phyloP scores from a whole-genome alignment of 768 basidiomycete species.

The Naganishia kalamii region DNA sequence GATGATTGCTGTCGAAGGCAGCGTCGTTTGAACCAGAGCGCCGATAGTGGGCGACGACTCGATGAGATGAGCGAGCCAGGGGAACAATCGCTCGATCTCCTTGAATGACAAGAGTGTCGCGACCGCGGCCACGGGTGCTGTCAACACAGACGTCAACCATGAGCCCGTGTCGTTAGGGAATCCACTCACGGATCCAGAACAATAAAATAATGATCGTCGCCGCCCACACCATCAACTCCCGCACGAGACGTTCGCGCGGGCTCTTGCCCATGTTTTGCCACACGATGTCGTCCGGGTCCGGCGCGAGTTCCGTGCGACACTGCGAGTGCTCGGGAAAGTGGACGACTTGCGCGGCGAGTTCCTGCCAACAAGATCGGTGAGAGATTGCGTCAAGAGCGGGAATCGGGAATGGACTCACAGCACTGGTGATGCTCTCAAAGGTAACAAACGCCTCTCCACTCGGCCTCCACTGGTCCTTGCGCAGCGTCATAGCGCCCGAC shows the following conservation, averaged over 20 bases:
- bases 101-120: slow-evolving; percentile 83
- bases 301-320: slow-evolving; percentile 67
- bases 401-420: slow-evolving; percentile 55
- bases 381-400: background rate
- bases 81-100: slow-evolving; percentile 83
- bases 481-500: slow-evolving; percentile 47
- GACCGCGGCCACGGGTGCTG: slow-evolving; percentile 76
- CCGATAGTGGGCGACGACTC: slow-evolving; percentile 62
- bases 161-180: background rate
- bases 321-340: slow-evolving; percentile 65
- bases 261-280: slow-evolving; percentile 84
- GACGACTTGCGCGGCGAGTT: slow-evolving; percentile 81
- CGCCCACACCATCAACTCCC: slow-evolving; percentile 60
- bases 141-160: background rate
- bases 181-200: slow-evolving; percentile 62
- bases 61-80: slow-evolving; percentile 79
- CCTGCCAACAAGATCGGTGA: slow-evolving; percentile 49
- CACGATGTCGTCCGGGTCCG: slow-evolving; percentile 90
- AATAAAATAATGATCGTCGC: slow-evolving; percentile 64
- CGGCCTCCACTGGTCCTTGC: slow-evolving; percentile 49
- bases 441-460: slow-evolving; percentile 89
- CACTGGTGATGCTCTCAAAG: slow-evolving; percentile 89
- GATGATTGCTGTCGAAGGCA: slow-evolving; percentile 86
- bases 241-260: slow-evolving; percentile 54
- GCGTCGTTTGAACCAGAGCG: slow-evolving; percentile 86